Percentiles rank a stretch among this genome's conserved stretches.
Evolutionary conservation across 2,329 filamentous ascomycete species (phyloP).

Genomic region (Diaporthe sp.): DNA sequence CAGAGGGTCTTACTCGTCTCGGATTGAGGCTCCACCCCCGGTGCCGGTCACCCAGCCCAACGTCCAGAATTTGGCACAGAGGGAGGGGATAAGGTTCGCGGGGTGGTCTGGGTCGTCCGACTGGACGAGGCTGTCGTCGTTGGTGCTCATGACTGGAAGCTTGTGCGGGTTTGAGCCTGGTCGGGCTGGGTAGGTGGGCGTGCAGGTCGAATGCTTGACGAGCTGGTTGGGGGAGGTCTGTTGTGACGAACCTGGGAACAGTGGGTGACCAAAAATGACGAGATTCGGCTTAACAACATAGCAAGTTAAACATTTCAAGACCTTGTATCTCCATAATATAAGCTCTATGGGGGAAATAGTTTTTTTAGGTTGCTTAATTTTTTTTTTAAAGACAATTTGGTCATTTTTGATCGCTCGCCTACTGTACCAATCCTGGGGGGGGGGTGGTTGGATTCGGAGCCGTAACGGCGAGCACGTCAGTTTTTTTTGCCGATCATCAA

Average conservation of each 20-base stretch:
- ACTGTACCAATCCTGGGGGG: not conserved
- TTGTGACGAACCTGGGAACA: not conserved
- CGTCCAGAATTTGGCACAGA: slow-evolving; percentile 96
- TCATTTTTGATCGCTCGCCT: too few relatives aligned
- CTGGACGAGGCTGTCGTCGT: slow-evolving; percentile 66
- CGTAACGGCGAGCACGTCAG: slow-evolving; percentile 16
- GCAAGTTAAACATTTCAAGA: too few relatives aligned
- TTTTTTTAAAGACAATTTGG: too few relatives aligned
- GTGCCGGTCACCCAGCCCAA: slow-evolving; percentile 95
- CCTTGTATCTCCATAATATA: too few relatives aligned
- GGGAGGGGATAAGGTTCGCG: slow-evolving; percentile 91
- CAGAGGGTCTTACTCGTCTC: slow-evolving; percentile 62
- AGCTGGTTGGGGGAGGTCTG: not conserved
- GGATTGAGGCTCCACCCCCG: slow-evolving; percentile 83
- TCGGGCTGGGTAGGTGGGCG: not conserved
- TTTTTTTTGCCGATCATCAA: slow-evolving; percentile 15
- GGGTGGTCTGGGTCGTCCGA: slow-evolving; percentile 84
- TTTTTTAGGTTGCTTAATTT: too few relatives aligned
- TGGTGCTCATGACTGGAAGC: slow-evolving; percentile 37
- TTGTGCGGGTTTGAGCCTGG: not conserved
- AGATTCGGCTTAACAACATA: too few relatives aligned
- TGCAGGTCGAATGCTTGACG: not conserved
- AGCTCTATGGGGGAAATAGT: too few relatives aligned
- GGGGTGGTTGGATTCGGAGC: not conserved
- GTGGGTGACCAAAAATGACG: too few relatives aligned